Conservation (phyloP, 805 yeast genomes). For the Spathaspora gorwiae region DNA sequence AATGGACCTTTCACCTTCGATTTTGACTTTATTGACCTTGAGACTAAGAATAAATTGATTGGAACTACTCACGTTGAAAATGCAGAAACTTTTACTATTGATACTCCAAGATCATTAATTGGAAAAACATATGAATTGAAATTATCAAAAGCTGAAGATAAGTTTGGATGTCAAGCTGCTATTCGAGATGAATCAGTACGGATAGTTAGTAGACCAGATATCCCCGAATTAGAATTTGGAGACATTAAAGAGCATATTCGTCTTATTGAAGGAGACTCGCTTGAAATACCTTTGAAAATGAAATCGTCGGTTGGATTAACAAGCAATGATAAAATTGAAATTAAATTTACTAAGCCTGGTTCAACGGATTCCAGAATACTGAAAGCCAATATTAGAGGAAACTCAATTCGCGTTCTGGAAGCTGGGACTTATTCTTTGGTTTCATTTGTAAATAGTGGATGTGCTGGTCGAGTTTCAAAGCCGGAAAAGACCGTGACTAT, state of each 20-base stretch:
- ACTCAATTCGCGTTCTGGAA: slow-evolving; percentile 22
- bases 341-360: slow-evolving; percentile 17
- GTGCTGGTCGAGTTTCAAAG: slow-evolving; percentile 36
- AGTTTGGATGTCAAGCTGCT: slow-evolving; percentile 68
- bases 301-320: slow-evolving; percentile 29
- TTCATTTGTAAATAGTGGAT: slow-evolving; percentile 39
- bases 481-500: slow-evolving; percentile 16
- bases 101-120: slow-evolving; percentile 48
- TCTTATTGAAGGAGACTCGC: slow-evolving; percentile 59
- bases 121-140: slow-evolving; percentile 76
- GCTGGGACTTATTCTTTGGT: slow-evolving; percentile 42
- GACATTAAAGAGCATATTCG: slow-evolving; percentile 18
- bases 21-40: slow-evolving; percentile 59
- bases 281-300: slow-evolving; percentile 51
- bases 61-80: slow-evolving; percentile 30
- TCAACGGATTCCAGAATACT: background rate
- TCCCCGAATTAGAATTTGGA: slow-evolving; percentile 47
- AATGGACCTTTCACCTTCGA: slow-evolving; percentile 70
- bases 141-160: slow-evolving; percentile 64
- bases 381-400: background rate
- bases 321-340: slow-evolving; percentile 27
- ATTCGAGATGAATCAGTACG: slow-evolving; percentile 47
- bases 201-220: slow-evolving; percentile 64
- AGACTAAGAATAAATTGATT: slow-evolving; percentile 15
- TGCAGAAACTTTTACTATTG: slow-evolving; percentile 33